Base-by-base conservation (phyloP, 108 stramenopile species). In the Skeletonema grethae region DNA sequence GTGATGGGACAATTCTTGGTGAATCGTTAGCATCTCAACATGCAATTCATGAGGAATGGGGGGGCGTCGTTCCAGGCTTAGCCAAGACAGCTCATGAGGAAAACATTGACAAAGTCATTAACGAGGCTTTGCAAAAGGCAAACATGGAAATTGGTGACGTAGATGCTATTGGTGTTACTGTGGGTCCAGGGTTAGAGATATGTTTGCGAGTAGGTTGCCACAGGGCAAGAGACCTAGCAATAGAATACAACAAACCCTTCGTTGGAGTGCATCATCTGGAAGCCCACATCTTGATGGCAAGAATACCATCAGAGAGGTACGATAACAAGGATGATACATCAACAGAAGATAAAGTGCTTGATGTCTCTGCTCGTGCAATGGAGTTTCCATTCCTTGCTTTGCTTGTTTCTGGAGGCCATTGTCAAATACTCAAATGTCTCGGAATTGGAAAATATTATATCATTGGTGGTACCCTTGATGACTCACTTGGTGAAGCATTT, bases 91-190 rank as follows among this genome's bases (percentile, higher is more conserved):
- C 97, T 2, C 98, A 99, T 72, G 86, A 85, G 50, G 77, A 84
- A 58, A 86, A 87, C 20, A 94, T 99, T 45, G 96, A 99, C 66
- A 38, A 61, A 25, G 92, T 97, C 41, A 87, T 98, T 32, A 70
- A 88, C 22, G 70, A 82, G 11, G 98, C 97, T 11, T 64, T 99
- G 38, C 41, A 65, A 11, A 75, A 76, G 53, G 96, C 98, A 2
- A 83, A 83, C 12, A 75, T 96, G 84, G 29, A 63, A 8, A 68
- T 90, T 13, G 81, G 79, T 1, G 95, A 97, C 2, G 87, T 99
- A 5, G 98, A 97, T 85, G 97, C 94, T 16, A 87, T 99, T 61
- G 97, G 96, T n/a, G 97, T 94, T 8, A 99, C 98, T n/a, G 96
- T 97, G 12, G 98, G 98, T 5, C 98, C 98, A 5, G 98, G 98